These are phyloP conservation scores for Pseudogymnoascus sp. DNA, from an alignment of 2,329 filamentous ascomycete species.

Conservation along the genomic window DNA sequence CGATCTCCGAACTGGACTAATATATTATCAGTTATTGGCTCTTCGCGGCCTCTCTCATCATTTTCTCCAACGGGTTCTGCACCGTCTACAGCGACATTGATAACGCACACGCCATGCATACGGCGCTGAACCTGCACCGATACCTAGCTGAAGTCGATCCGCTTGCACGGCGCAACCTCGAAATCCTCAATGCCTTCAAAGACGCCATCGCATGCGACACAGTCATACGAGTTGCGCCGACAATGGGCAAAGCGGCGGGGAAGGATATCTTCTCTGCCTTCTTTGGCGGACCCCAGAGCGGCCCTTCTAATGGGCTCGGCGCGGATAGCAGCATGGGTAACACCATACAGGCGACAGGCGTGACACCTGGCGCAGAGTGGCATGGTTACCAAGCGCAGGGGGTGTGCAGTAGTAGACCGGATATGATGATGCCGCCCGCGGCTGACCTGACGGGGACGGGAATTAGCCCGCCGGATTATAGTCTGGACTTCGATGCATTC, in stretches of 20 bases:
- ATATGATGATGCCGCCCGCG: neutral
- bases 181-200: neutral
- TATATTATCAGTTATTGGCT: slow-evolving; percentile 42
- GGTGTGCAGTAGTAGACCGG: neutral
- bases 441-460: neutral
- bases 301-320: neutral
- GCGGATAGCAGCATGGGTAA: neutral
- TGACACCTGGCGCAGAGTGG: neutral
- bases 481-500: neutral
- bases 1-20: neutral
- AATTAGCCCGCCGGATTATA: neutral
- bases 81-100: slow-evolving; percentile 37
- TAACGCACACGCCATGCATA: slow-evolving; percentile 32
- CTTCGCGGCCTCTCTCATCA: slow-evolving; percentile 45
- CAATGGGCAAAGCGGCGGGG: neutral
- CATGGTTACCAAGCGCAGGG: neutral
- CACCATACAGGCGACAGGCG: neutral
- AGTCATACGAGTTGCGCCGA: neutral
- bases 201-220: neutral
- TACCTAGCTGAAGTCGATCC: slow-evolving; percentile 41
- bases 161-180: slow-evolving; percentile 31
- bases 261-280: neutral
- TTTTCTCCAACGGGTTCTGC: slow-evolving; percentile 49
- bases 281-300: neutral
- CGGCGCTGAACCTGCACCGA: slow-evolving; percentile 39